These are phyloP conservation scores for Zalaria obscura DNA, from an alignment of 2,329 filamentous ascomycete genomes.

Conservation along the genomic window DNA sequence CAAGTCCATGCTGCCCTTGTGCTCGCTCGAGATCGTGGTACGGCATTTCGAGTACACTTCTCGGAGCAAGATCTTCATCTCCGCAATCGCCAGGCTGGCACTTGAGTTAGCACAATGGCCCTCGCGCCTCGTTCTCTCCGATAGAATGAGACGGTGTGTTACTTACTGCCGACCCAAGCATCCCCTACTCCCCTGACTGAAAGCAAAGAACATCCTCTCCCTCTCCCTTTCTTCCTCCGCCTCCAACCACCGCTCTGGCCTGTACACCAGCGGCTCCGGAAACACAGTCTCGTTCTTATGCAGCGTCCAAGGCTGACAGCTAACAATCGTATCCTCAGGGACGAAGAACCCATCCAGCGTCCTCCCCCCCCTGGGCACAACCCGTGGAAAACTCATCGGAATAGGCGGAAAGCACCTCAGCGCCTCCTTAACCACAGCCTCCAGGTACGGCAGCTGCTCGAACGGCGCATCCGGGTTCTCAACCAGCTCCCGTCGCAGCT, in stretches of 20 bases:
- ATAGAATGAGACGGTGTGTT: background rate
- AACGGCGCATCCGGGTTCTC: constrained; percentile 1
- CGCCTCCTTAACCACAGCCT: constrained; percentile 35
- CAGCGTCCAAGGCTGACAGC: constrained; percentile 30
- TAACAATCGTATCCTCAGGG: constrained; percentile 31
- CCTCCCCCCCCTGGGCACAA: constrained; percentile 27
- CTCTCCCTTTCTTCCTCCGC: constrained; percentile 20
- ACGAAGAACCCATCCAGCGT: constrained; percentile 16
- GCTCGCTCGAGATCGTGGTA: constrained; percentile 1
- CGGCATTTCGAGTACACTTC: constrained; percentile 5
- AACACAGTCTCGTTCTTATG: constrained; percentile 33
- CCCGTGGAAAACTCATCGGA: constrained; percentile 34
- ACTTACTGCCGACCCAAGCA: constrained; percentile 7
- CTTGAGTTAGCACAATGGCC: too few species aligned
- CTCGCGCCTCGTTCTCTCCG: too few species aligned
- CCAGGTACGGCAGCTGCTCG: constrained; percentile 27
- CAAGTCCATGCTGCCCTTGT: constrained; percentile 5
- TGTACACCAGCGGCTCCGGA: constrained; percentile 26
- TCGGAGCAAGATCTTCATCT: constrained; percentile 7
- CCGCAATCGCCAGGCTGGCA: constrained; percentile 5
- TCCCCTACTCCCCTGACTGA: constrained; percentile 5
- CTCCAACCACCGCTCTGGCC: constrained; percentile 35
- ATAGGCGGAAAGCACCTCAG: constrained; percentile 38
- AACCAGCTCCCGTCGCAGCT: constrained; percentile 3
- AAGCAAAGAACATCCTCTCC: constrained; percentile 19